Evolutionary conservation across 495 filamentous ascomycete genomes (phyloP).

Genomic region (Aspergillus diversus): DNA sequence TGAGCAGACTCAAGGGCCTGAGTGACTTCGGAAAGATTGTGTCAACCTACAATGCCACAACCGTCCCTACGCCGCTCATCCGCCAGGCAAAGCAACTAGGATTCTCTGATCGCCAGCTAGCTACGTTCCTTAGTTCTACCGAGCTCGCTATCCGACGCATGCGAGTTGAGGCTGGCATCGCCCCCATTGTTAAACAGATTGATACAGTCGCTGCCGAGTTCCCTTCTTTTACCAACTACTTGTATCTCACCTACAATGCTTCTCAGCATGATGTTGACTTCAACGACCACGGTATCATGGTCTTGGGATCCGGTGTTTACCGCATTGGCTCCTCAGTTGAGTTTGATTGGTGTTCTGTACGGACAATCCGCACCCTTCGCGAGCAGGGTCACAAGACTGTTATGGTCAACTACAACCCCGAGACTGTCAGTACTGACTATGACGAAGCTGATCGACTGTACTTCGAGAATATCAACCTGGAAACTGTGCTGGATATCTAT

Average conservation of each 20-base stretch:
- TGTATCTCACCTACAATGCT: constrained; percentile 95
- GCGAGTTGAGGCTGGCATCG: constrained; percentile 82
- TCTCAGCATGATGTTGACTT: constrained; percentile 84
- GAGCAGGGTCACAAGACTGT: constrained; percentile 90
- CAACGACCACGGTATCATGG: constrained; percentile 90
- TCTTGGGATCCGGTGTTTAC: constrained; percentile 95
- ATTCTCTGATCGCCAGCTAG: constrained; percentile 91
- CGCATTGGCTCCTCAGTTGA: constrained; percentile 97
- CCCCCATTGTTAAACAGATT: constrained; percentile 93
- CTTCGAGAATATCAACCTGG: constrained; percentile 96
- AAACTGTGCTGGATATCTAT: constrained; percentile 95
- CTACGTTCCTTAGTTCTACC: constrained; percentile 90
- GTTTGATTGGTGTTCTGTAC: constrained; percentile 99
- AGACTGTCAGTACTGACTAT: constrained; percentile 94
- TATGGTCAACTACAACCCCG: constrained; percentile 98
- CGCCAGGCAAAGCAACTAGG: constrained; percentile 88
- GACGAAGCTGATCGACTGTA: constrained; percentile 95
- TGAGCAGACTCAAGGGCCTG: constrained; percentile 84
- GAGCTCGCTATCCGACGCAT: constrained; percentile 83
- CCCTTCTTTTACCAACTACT: constrained; percentile 92
- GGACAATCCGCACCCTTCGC: constrained; percentile 90
- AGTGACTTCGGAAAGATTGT: constrained; percentile 85
- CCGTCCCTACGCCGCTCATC: constrained; percentile 66
- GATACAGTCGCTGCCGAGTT: constrained; percentile 98
- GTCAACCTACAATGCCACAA: constrained; percentile 68